Conservation (phyloP, 805 yeast species). For the Cyberlindnera petersonii region DNA sequence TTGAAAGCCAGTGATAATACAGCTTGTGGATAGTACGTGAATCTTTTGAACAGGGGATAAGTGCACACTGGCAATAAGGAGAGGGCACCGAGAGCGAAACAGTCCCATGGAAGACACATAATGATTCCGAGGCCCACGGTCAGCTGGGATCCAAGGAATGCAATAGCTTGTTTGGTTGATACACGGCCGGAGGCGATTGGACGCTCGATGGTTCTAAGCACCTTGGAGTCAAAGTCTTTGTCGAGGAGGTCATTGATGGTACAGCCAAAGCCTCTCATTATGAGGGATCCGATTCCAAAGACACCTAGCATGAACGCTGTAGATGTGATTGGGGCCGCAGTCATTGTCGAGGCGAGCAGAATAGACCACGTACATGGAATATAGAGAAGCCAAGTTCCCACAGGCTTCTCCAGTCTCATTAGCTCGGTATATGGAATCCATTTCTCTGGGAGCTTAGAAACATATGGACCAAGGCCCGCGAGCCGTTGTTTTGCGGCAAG, state of each 20-base stretch:
- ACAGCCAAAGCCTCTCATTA: conserved; percentile 98
- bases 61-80: conserved; percentile 77
- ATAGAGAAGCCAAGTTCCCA: conserved; percentile 82
- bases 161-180: conserved; percentile 60
- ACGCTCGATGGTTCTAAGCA: conserved; percentile 81
- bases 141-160: conserved; percentile 71
- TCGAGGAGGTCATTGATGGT: conserved; percentile 90
- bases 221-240: conserved; percentile 76
- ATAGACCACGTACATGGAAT: conserved; percentile 93
- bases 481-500: conserved; percentile 37
- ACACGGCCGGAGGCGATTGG: conserved; percentile 93
- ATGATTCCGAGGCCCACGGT: conserved; percentile 69
- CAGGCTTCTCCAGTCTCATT: conserved; percentile 91
- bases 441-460: conserved; percentile 61
- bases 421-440: conserved; percentile 90
- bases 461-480: conserved; percentile 45
- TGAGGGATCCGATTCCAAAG: conserved; percentile 78
- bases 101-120: conserved; percentile 68
- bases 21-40: conserved; percentile 93
- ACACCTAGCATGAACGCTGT: conserved; percentile 60
- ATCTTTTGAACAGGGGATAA: conserved; percentile 90
- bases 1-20: conserved; percentile 77
- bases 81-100: conserved; percentile 78
- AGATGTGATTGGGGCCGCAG: conserved; percentile 63
- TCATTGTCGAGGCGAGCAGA: conserved; percentile 76